Evolutionary conservation across 371 early-diverging fungal genomes (phyloP), one percentile per base, ranked within the genome.

Genomic region (Lichtheimia corymbifera): DNA sequence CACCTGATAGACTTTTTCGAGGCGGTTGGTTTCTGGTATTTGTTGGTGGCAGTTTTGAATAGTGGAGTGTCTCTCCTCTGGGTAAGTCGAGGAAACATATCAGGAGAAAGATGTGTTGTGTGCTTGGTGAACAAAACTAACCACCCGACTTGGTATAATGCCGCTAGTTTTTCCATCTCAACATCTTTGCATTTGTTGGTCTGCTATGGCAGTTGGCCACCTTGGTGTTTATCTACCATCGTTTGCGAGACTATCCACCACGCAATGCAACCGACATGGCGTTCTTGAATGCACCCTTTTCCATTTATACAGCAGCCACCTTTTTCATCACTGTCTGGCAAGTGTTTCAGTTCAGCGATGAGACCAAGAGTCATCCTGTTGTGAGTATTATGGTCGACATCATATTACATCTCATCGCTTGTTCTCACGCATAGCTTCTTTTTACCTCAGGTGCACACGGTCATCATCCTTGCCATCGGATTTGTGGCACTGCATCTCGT

Each of bases 261-360:
- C 70, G 80, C 28, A 69, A 75, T 41, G 55, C 61, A 27, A 62
- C 66, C 15, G 80, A 80, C 50, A 60, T 63, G 52, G 30, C 66
- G 2, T 70, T 80, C 44, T 49, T 80, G 6, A 80, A 80, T 58
- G 70, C 76, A n/a, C 80, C 80, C 2, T 80, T 80, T 53, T 77
- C 80, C 3, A 73, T 80, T 27, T 73, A 73, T 54, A 75, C 80
- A 40, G 64, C 77, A 22, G 68, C 65, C 47, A 64, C 62, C 24
- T 58, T 75, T 40, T 74, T 73, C 62, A 55, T 65, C 18, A 63
- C 65, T 22, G 64, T 80, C 27, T 73, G 69, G 67, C 73, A 74
- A 65, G 53, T 67, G 18, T 74, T 74, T 55, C 74, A 72, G 50
- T 76, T 76, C 28, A 65, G 58, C 30, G 65, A 67, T 22, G 20